phyloP scores from a whole-genome alignment of 768 basidiomycete species.

The Xerocomellus amylosporus region DNA sequence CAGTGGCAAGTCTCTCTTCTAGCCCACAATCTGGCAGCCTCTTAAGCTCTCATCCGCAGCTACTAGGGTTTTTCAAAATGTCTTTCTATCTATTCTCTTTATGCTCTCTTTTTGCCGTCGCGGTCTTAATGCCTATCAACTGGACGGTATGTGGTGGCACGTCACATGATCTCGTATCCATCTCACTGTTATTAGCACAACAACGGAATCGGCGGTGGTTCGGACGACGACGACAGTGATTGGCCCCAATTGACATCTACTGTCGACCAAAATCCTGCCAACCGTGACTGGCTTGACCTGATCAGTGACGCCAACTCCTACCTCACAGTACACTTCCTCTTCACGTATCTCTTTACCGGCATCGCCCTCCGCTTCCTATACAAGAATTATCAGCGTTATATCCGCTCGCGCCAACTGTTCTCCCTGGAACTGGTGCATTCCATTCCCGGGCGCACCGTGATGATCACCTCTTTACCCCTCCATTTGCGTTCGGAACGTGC shows the following conservation, averaged over 20 bases:
- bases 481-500: slow-evolving; percentile 83
- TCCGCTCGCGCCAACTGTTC: slow-evolving; percentile 89
- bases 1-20: slow-evolving; percentile 65
- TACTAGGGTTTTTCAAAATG: slow-evolving; percentile 94
- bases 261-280: slow-evolving; percentile 32
- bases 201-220: slow-evolving; percentile 60
- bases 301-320: slow-evolving; percentile 89
- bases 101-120: slow-evolving; percentile 76
- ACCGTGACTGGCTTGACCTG: slow-evolving; percentile 76
- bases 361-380: slow-evolving; percentile 85
- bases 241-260: slow-evolving; percentile 42
- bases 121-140: slow-evolving; percentile 94
- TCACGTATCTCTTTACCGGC: slow-evolving; percentile 91
- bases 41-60: slow-evolving; percentile 41
- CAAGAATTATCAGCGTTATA: slow-evolving; percentile 85
- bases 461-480: slow-evolving; percentile 80
- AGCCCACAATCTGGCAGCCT: not conserved
- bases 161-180: not conserved
- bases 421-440: slow-evolving; percentile 93
- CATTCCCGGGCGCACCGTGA: slow-evolving; percentile 88
- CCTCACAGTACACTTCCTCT: slow-evolving; percentile 83
- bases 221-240: slow-evolving; percentile 39
- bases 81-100: slow-evolving; percentile 88
- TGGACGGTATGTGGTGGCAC: slow-evolving; percentile 61
- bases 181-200: slow-evolving; percentile 51